Evolutionary conservation across 2,329 filamentous ascomycete genomes (phyloP), one percentile per base, ranked within the genome.

Genomic region (Trichoderma afroharzianum): DNA sequence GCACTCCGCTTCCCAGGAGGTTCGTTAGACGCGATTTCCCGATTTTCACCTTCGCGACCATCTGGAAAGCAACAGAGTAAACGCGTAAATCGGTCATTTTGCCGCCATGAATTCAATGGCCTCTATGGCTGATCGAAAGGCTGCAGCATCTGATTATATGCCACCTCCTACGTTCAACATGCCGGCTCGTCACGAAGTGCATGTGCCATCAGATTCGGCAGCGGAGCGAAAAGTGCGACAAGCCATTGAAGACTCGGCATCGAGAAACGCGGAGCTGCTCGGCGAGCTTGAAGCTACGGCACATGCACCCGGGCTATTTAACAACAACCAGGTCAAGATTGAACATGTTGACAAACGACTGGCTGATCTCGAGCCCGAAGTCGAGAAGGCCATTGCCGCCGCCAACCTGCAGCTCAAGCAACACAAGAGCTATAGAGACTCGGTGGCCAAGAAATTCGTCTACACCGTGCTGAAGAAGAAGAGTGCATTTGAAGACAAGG

Each of bases 201-300:
- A 32, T 47, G 9, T 24, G 11, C 55, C 63, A 26, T 58, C 61
- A 24, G 63, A 71, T 62, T 43, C 69, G 11, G 50, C 21, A 11
- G 69, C 69, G 3, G 69, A 71, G 15, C 62, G 69, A 33, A 59
- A 24, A 55, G 69, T 71, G 15, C 69, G 69, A 36, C 62, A 76
- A 77, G 30, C 76, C 80, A 1, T 85, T 84, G 66, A 69, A 33
- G 33, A 18, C 6, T 43, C 71, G 14, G 71, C 69, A 24, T 67
- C 69, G 21, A 63, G 36, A 32, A 66, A 71, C 26, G 50, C 69
- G 6, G 63, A 72, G 18, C 71, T 72, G 21, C 59, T 72, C 24
- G 50, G 57, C 53, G 57, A 72, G 53, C 71, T 72, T 14, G 68
- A 32, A 11, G 58, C 43, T 14, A 72, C 71, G 3, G 36, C 67